A percentile compares a stretch with the other conserved stretches of the same genome.
These are phyloP conservation scores for Exophiala spinifera DNA, from an alignment of 2,329 filamentous ascomycete species.

Conservation along the genomic window DNA sequence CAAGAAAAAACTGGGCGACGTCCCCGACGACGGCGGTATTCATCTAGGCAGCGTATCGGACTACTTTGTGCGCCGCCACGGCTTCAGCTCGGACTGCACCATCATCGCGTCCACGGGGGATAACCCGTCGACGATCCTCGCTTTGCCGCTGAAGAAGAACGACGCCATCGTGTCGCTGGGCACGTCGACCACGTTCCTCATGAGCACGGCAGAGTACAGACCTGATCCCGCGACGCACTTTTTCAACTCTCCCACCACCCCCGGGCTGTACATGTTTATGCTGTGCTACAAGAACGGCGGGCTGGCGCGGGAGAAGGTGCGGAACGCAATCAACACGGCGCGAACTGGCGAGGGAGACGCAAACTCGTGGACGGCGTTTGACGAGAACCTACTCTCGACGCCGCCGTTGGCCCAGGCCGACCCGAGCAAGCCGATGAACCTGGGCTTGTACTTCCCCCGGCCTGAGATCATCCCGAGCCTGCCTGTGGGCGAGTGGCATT, in stretches of 20 bases:
- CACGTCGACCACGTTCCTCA: conserved; percentile 94
- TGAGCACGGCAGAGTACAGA: conserved; percentile 89
- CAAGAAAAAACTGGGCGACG: conserved; percentile 73
- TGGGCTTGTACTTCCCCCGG: conserved; percentile 92
- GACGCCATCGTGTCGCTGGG: conserved; percentile 94
- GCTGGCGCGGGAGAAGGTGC: conserved; percentile 83
- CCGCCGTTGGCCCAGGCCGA: conserved; percentile 64
- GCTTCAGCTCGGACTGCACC: conserved; percentile 70
- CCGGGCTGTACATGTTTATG: conserved; percentile 98
- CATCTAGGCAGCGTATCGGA: conserved; percentile 70
- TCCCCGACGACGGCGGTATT: conserved; percentile 75
- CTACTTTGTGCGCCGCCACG: conserved; percentile 78
- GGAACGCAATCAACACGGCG: conserved; percentile 68
- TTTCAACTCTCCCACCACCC: conserved; percentile 93
- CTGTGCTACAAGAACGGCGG: conserved; percentile 99
- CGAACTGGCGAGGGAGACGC: conserved; percentile 43
- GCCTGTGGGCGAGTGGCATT: conserved; percentile 80
- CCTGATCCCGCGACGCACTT: conserved; percentile 92
- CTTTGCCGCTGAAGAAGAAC: conserved; percentile 77
- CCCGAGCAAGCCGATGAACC: conserved; percentile 61
- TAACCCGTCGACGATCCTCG: conserved; percentile 92
- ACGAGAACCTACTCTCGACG: conserved; percentile 65
- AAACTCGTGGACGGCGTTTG: conserved; percentile 75
- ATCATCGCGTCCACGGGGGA: conserved; percentile 90
- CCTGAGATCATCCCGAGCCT: conserved; percentile 96